These are phyloP conservation scores for Globisporangium heterothallicum DNA, from an alignment of 352 stramenopile species.

Conservation along the genomic window DNA sequence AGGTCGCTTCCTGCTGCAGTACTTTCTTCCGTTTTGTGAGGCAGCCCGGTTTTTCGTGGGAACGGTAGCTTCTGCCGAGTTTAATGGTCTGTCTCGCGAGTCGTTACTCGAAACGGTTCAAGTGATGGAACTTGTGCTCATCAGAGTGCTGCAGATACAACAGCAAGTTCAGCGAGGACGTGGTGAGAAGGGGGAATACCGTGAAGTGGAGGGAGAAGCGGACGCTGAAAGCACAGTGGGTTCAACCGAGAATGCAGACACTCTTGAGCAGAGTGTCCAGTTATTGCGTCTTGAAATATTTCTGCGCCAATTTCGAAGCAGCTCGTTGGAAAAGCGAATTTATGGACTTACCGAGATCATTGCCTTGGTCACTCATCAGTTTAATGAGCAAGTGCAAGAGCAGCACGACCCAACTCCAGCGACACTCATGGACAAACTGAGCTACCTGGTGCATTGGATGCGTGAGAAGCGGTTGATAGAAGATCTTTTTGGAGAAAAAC, in stretches of 20 bases:
- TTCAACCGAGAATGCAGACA: background rate
- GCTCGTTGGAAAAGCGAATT: conserved; percentile 69
- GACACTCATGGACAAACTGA: conserved; percentile 20
- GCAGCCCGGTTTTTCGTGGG: conserved; percentile 24
- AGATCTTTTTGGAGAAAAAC: conserved; percentile 53
- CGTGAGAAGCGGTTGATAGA: conserved; percentile 36
- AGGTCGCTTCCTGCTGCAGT: conserved; percentile 30
- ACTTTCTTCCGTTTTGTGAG: conserved; percentile 29
- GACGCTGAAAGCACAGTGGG: conserved; percentile 4
- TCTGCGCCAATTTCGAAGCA: conserved; percentile 39
- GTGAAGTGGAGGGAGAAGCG: conserved; percentile 3
- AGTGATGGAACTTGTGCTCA: conserved; percentile 48
- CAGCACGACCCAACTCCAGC: conserved; percentile 22
- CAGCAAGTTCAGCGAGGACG: conserved; percentile 1
- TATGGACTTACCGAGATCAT: conserved; percentile 67
- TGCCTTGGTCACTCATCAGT: conserved; percentile 30
- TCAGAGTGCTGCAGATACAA: conserved; percentile 22
- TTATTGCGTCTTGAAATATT: conserved; percentile 51
- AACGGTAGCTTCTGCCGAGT: conserved; percentile 18
- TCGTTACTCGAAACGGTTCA: conserved; percentile 51
- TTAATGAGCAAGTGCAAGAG: conserved; percentile 32
- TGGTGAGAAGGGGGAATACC: background rate
- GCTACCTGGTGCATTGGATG: conserved; percentile 46
- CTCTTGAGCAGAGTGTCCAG: conserved; percentile 25
- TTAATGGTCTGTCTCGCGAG: conserved; percentile 38